Conservation (phyloP, 192 early-diverging fungal species). For the Podila epicladia region DNA sequence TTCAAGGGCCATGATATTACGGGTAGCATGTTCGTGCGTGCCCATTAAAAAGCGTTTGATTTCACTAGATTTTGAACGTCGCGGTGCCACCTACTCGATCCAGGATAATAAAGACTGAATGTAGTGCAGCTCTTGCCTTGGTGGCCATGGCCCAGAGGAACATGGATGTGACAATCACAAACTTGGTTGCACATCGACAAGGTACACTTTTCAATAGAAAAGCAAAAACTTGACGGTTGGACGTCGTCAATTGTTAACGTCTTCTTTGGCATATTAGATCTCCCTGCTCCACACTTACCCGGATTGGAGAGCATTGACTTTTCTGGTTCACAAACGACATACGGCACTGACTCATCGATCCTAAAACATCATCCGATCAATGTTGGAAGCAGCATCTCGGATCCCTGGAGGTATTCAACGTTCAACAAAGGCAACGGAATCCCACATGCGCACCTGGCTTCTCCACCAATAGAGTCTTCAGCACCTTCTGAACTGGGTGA, state of each 20-base stretch:
- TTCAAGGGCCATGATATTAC: background rate
- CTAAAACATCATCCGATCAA: slow-evolving; percentile 42
- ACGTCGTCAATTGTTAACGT: background rate
- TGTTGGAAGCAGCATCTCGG: slow-evolving; percentile 51
- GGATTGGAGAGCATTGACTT: slow-evolving; percentile 62
- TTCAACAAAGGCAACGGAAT: slow-evolving; percentile 34
- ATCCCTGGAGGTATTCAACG: slow-evolving; percentile 64
- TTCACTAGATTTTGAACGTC: slow-evolving; percentile 57
- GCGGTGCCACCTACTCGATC: slow-evolving; percentile 55
- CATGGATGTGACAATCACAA: slow-evolving; percentile 73
- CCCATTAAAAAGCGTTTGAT: background rate
- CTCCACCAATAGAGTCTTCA: slow-evolving; percentile 12
- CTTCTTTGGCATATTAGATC: slow-evolving; percentile 35
- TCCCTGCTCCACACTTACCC: slow-evolving; percentile 67
- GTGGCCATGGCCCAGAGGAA: slow-evolving; percentile 81
- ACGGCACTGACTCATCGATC: slow-evolving; percentile 15
- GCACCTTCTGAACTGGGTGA: background rate
- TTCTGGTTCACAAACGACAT: slow-evolving; percentile 26
- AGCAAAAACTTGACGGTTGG: background rate
- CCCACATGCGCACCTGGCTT: slow-evolving; percentile 31
- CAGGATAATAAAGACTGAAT: slow-evolving; percentile 66
- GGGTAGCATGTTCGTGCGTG: background rate
- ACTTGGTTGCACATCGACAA: slow-evolving; percentile 68
- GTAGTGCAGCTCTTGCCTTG: slow-evolving; percentile 75
- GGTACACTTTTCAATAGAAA: slow-evolving; percentile 36